Percentiles rank a stretch among this genome's conserved stretches.
phyloP scores from a whole-genome alignment of 306 rosid species.

The Cicer cuneatum region DNA sequence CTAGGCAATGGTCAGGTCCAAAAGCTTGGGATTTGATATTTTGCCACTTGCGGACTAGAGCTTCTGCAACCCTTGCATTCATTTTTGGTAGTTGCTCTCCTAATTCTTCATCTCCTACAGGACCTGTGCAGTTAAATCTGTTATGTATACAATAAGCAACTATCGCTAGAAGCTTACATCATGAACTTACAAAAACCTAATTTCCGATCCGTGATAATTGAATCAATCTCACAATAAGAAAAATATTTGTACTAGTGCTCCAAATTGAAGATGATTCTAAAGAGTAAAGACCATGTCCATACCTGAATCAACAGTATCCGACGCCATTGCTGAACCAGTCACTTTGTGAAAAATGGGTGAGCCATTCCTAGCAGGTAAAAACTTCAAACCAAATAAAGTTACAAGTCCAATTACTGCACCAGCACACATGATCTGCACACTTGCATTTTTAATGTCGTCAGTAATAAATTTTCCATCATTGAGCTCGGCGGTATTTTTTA shows the following conservation, averaged over 20 bases:
- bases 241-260: conserved; percentile 12
- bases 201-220: conserved; percentile 3
- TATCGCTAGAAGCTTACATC: conserved; percentile 24
- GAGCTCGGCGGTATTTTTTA: conserved; percentile 45
- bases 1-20: conserved; percentile 78
- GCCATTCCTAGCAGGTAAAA: conserved; percentile 63
- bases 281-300: conserved; percentile 26
- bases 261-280: conserved; percentile 21
- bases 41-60: conserved; percentile 91
- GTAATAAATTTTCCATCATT: conserved; percentile 58
- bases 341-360: conserved; percentile 50
- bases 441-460: conserved; percentile 74
- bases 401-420: conserved; percentile 83
- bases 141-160: conserved; percentile 20
- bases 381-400: conserved; percentile 76
- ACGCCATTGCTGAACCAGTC: conserved; percentile 56
- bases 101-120: conserved; percentile 56
- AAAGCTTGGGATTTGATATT: conserved; percentile 82
- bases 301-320: conserved; percentile 64
- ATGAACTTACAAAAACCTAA: conserved; percentile 35
- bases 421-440: conserved; percentile 84
- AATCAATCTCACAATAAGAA: conserved; percentile 20
- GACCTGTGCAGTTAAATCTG: conserved; percentile 48
- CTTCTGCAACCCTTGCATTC: conserved; percentile 93
- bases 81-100: conserved; percentile 67